phyloP scores from a whole-genome alignment of 228 moss, liverwort and hornwort species.

The Sphagnum magellanicum region DNA sequence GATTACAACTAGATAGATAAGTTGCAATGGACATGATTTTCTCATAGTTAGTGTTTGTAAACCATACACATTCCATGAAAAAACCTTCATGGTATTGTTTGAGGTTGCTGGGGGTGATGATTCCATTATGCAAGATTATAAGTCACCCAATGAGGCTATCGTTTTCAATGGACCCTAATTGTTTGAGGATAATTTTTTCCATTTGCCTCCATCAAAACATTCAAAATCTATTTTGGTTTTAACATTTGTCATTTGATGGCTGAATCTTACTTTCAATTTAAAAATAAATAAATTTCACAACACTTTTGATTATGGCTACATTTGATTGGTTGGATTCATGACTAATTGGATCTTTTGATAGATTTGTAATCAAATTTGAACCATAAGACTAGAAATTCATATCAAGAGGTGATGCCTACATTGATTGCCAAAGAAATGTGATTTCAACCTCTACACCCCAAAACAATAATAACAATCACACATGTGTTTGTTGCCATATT shows the following conservation, averaged over 20 bases:
- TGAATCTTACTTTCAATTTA: not conserved
- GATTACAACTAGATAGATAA: too few relatives aligned
- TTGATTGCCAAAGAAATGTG: not conserved
- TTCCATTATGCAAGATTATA: slow-evolving; percentile 76
- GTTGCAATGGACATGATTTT: too few relatives aligned
- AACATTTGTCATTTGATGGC: not conserved
- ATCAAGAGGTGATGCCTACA: too few relatives aligned
- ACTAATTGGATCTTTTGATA: too few relatives aligned
- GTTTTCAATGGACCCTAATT: slow-evolving; percentile 65
- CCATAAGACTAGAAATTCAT: too few relatives aligned
- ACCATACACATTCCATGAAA: slow-evolving; percentile 99
- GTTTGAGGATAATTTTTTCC: slow-evolving; percentile 56
- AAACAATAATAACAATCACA: not conserved
- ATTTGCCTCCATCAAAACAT: slow-evolving; percentile 9
- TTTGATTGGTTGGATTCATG: not conserved
- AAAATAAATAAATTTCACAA: not conserved
- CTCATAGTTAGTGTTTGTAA: slow-evolving; percentile 7
- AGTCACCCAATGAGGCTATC: slow-evolving; percentile 49
- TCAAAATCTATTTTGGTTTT: not conserved
- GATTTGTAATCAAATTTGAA: too few relatives aligned
- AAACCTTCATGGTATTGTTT: slow-evolving; percentile 52
- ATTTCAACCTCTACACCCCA: not conserved
- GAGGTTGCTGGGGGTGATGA: slow-evolving; percentile 25
- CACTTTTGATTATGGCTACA: not conserved
- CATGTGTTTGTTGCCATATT: not conserved